phyloP scores from a whole-genome alignment of 257 asterid genomes.

The Nicotiana undulata region DNA sequence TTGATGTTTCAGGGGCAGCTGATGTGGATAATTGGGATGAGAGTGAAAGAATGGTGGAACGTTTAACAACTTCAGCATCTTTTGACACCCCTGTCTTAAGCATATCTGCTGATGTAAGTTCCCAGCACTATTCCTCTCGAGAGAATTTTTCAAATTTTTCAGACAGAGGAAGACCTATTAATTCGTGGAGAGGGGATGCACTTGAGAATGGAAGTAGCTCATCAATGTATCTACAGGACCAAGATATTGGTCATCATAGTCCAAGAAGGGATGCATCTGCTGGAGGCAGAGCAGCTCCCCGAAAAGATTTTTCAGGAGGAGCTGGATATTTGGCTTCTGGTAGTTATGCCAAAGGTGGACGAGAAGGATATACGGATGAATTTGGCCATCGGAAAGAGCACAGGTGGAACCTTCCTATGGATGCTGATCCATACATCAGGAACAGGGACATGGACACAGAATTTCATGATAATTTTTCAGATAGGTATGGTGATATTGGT shows the following conservation, averaged over 20 bases:
- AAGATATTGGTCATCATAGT: conserved; percentile 51
- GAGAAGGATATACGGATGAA: conserved; percentile 56
- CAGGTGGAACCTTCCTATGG: conserved; percentile 59
- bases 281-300: conserved; percentile 46
- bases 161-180: conserved; percentile 52
- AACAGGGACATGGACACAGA: conserved; percentile 51
- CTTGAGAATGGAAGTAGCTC: conserved; percentile 45
- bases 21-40: conserved; percentile 86
- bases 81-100: conserved; percentile 41
- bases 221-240: conserved; percentile 38
- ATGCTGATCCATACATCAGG: conserved; percentile 48
- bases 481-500: conserved; percentile 54
- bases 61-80: conserved; percentile 39
- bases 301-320: conserved; percentile 61
- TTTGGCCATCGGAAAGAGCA: conserved; percentile 56
- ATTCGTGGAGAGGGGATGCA: conserved; percentile 64
- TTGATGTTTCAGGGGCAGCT: conserved; percentile 26
- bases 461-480: conserved; percentile 41
- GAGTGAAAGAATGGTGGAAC: conserved; percentile 71
- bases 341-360: conserved; percentile 38
- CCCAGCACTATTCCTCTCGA: conserved; percentile 42
- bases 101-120: conserved; percentile 49
- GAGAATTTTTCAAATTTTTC: conserved; percentile 46
- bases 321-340: conserved; percentile 52
- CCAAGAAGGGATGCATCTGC: conserved; percentile 55